Percentiles rank a stretch among this genome's conserved stretches.
These are phyloP conservation scores for Trapa incisa DNA, from an alignment of 345 rosid species.

Conservation along the genomic window DNA sequence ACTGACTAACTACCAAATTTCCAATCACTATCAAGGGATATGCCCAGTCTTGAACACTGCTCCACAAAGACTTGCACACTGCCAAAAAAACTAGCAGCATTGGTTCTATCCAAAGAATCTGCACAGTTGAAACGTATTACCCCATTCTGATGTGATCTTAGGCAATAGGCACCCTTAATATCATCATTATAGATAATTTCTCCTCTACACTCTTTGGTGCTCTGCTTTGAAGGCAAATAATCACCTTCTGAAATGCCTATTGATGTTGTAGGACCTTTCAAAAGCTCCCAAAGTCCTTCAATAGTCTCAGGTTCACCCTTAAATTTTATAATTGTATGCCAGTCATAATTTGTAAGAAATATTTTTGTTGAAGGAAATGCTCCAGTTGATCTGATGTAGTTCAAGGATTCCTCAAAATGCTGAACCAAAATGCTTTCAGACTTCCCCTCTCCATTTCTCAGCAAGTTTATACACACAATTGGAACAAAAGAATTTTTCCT, in stretches of 20 bases:
- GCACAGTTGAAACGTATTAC: constrained; percentile 95
- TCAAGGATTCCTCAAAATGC: constrained; percentile 79
- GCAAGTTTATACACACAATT: constrained; percentile 73
- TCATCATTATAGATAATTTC: constrained; percentile 67
- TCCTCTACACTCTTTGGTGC: constrained; percentile 82
- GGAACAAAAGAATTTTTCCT: constrained; percentile 68
- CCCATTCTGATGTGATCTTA: constrained; percentile 92
- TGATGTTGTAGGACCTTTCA: constrained; percentile 56
- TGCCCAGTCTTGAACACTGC: constrained; percentile 75
- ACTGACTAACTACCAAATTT: constrained; percentile 48
- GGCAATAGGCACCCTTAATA: constrained; percentile 80
- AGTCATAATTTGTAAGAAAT: constrained; percentile 70
- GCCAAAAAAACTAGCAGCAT: constrained; percentile 95
- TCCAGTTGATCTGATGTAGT: constrained; percentile 52
- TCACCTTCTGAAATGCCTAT: constrained; percentile 89
- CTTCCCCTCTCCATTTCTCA: constrained; percentile 79
- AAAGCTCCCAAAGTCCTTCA: constrained; percentile 79
- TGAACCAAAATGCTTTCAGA: constrained; percentile 85
- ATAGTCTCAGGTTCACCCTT: constrained; percentile 88
- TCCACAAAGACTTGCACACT: constrained; percentile 92
- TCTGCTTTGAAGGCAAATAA: constrained; percentile 64
- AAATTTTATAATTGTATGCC: constrained; percentile 75
- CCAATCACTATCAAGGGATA: constrained; percentile 80
- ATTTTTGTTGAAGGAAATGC: constrained; percentile 63
- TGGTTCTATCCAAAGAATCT: constrained; percentile 94